Base-by-base conservation (phyloP, 2,329 filamentous ascomycete genomes). In the Annulohypoxylon truncatum region DNA sequence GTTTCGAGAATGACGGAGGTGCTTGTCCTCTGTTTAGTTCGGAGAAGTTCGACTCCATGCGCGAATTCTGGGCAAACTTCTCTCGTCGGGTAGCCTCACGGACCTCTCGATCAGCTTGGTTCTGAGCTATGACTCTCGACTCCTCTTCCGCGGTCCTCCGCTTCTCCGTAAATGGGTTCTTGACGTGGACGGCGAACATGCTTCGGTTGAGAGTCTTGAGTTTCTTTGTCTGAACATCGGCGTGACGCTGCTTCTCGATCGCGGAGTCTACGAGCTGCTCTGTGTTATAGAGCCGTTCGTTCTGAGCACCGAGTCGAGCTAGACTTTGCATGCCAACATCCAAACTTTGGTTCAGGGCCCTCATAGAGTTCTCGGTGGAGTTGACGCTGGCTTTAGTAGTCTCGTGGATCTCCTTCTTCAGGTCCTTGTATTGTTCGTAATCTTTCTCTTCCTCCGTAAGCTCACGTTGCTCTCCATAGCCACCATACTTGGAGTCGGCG, bases 181-280 rank as follows among this genome's bases (percentile, higher is more conserved):
- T 83, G 24, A 94, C 90, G 74, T 94, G 91, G 20, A 94, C 87
- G 4, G 92, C 92, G 75, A 97, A 97, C 93, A 97, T 97, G 82
- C 90, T 94, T 68, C 91, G 85, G 79, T 97, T 97, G 52, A 96
- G 83, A 0, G 88, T 92, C 82, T 95, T 95, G 35, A 97, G 82
- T 76, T 97, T 93, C 50, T 89, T 87, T 0, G 93, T 91, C 72
- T 92, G 92, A 71, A 94, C 92, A 72, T 94, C 90, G 0, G 92
- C 92, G 3, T 93, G 10, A 53, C 18, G 82, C 75, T 97, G 91
- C 67, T 97, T 83, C 76, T 83, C 38, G 15, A 42, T 42, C 18
- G 38, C 38, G 15, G 38, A 42, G 73, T 97, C 93, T 61, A 97
- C 84, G 73, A 95, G 93, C 78, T 88, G 88, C 78, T 97, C 92